Base-by-base conservation (phyloP, 345 rosid species). In the Eucalyptus pumila region DNA sequence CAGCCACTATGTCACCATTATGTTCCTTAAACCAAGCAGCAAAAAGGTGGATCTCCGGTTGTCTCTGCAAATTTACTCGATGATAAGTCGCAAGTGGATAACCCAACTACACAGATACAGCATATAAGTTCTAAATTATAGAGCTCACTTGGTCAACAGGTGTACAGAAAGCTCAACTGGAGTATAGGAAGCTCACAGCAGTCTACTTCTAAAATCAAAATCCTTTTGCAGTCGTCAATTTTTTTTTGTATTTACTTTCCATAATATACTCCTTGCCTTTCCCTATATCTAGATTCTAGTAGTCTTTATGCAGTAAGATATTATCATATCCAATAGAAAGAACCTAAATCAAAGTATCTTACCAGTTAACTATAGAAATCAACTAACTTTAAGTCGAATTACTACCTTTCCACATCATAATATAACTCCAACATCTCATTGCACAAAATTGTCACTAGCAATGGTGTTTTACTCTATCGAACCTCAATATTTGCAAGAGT, bases 1-100 rank as follows among this genome's bases (percentile, higher is more conserved):
- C 99, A 89, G 99, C 99, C 87, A 91, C 88, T 81, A 96, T 88
- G 91, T 98, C 99, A 83, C 93, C 99, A 87, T 89, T 96, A 93
- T 96, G 95, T 95, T 98, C 99, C 91, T 94, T 97, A 86, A 97
- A 93, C 89, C 97, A 94, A 85, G 99, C 99, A 86, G 97, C 94
- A 91, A 98, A 97, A 65, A 98, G 95, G 89, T 96, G 99, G 91
- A 96, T 98, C 92, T 96, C 99, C 42, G 99, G 98, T 92, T 94
- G 97, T 90, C 95, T 97, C 99, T 98, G 95, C 87, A 56, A 72
- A 88, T 88, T 88, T 76, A 40, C 47, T 37, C 30, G 67, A 85
- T 76, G 90, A 87, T 69, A 56, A 86, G 80, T 16, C 42, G 14
- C 34, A 42, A 58, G 80, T 87, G 47, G 34, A 52, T 58, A 51